These are phyloP conservation scores for Aurantiochytrium sp. DNA, from an alignment of 108 stramenopile species.

Conservation along the genomic window DNA sequence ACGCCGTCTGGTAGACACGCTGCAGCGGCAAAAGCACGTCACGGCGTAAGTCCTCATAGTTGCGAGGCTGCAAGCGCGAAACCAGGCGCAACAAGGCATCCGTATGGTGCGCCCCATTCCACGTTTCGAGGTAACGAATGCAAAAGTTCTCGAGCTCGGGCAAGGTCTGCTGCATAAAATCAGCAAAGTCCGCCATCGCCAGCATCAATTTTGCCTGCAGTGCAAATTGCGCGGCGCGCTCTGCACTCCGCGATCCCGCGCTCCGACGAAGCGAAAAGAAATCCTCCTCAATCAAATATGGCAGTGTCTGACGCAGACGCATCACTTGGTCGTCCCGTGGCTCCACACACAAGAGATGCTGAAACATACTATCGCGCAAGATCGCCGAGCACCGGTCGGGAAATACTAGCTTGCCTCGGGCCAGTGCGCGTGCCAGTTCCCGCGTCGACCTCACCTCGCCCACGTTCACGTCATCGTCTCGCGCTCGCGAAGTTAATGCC, in stretches of 20 bases:
- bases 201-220: not conserved
- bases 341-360: not conserved
- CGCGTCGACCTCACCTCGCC: not conserved
- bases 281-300: not conserved
- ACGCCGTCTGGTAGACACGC: not conserved
- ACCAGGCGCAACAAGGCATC: not conserved
- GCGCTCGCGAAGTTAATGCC: not conserved
- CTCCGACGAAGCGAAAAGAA: not conserved
- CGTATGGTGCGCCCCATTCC: not conserved
- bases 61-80: not conserved
- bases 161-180: constrained; percentile 13
- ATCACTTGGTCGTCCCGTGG: constrained; percentile 7
- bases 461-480: not conserved
- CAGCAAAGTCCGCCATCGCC: not conserved
- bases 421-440: not conserved
- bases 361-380: not conserved
- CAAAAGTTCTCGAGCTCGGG: not conserved
- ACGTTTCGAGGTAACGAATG: not conserved
- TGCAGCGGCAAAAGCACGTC: not conserved
- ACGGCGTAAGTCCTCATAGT: not conserved
- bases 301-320: not conserved
- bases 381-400: not conserved
- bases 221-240: not conserved
- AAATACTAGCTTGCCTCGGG: not conserved
- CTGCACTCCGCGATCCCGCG: not conserved